Evolutionary conservation across 2,329 filamentous ascomycete species (phyloP), one percentile per base, ranked within the genome.

Genomic region (Diaporthe australafricana): DNA sequence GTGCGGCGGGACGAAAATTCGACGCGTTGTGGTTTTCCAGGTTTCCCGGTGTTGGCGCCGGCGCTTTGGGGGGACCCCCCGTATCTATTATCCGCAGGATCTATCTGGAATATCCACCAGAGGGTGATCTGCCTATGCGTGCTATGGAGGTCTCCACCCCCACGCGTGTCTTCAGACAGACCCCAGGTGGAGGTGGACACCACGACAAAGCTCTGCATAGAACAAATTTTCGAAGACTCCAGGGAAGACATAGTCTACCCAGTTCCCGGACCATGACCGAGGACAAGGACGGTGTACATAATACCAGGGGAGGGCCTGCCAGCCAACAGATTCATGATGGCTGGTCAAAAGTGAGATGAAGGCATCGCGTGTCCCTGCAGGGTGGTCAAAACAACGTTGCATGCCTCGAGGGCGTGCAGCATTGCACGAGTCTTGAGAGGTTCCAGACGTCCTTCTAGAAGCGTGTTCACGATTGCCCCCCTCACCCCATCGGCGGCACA

Each of bases 391-490:
- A 38, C n/a, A 47, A 62, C 38, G 56, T 45, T 60, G 56, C 38
- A 45, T 45, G 40, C 57, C 40, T 63, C 56, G 16, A 14, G 16
- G 20, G 55, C 32, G 27, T 40, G 12, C 42, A 63, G 42, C 57
- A 35, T 35, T 27, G 42, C 57, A 63, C 25, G 57, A 63, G 57
- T 30, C 57, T 63, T 35, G 27, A 20, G 57, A 12, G 42, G 1
- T 63, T 63, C 60, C 60, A 35, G 60, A 14, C 42, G 42, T 63
- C 60, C 60, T 63, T 63, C 60, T 63, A 63, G 60, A 63, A 63
- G 60, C 60, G 47, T 48, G 60, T 63, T 63, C 57, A 63, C 57
- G 57, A 63, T 48, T 27, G 38, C 11, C 27, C 6, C 60, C 42
- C 27, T 35, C 35, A 7, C 20, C 60, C 27, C 42, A 63, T 48